phyloP scores from a whole-genome alignment of 2,329 filamentous ascomycete species.

The Trichophyton verrucosum region DNA sequence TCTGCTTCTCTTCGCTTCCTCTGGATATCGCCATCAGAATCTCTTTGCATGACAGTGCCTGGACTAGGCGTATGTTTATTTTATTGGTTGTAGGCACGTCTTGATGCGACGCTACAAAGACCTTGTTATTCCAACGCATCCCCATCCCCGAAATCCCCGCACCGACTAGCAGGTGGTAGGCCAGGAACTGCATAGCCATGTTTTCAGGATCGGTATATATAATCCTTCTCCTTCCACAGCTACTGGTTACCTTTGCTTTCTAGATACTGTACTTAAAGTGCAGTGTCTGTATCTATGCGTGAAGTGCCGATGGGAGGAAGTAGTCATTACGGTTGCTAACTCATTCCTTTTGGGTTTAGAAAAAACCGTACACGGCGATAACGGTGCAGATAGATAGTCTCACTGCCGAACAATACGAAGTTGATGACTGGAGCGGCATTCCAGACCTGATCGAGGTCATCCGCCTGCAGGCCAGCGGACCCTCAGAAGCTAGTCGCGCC shows the following conservation, averaged over 20 bases:
- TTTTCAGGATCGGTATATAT: constrained; percentile 6
- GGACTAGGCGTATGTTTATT: neutral
- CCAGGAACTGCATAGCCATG: neutral
- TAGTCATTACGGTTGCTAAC: neutral
- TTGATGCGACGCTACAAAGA: neutral
- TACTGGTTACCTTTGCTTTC: neutral
- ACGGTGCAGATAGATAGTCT: constrained; percentile 85
- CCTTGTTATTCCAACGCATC: neutral
- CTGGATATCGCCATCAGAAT: neutral
- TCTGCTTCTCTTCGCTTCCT: neutral
- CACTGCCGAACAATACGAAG: constrained; percentile 77
- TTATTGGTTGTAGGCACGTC: neutral
- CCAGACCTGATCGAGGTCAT: constrained; percentile 91
- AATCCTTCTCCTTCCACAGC: neutral
- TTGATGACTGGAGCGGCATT: constrained; percentile 83
- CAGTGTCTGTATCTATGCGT: neutral
- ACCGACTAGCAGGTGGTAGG: neutral
- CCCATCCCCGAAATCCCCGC: neutral
- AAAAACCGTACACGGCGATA: constrained; percentile 86
- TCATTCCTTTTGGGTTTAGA: constrained; percentile 21
- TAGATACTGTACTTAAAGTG: neutral
- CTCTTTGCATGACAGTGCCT: neutral
- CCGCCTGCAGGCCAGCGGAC: constrained; percentile 73
- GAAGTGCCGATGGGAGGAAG: neutral
- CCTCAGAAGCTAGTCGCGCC: constrained; percentile 78